Evolutionary conservation across 495 filamentous ascomycete genomes (phyloP).

Genomic region (Umbilicaria muhlenbergii): DNA sequence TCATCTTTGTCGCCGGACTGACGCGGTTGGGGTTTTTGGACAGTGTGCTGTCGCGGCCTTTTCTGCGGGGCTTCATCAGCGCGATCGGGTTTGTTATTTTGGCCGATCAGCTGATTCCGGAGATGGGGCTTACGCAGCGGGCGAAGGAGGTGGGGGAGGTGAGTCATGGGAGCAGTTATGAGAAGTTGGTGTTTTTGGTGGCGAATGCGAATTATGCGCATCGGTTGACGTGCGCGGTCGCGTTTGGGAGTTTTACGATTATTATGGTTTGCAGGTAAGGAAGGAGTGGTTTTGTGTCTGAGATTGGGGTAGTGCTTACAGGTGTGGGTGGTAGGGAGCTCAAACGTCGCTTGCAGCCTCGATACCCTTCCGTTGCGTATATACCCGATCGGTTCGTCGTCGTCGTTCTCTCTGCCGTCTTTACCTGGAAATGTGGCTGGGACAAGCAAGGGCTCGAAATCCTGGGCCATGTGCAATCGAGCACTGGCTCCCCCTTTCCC

Average conservation of each 20-base stretch:
- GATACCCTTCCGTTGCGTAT: conserved; percentile 70
- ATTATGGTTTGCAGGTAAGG: conserved; percentile 73
- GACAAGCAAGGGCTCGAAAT: conserved; percentile 66
- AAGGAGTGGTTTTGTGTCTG: conserved; percentile 7
- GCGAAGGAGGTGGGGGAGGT: conserved; percentile 27
- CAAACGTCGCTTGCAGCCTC: conserved; percentile 69
- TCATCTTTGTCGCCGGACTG: conserved; percentile 72
- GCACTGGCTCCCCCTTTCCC: conserved; percentile 44
- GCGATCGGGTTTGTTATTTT: conserved; percentile 93
- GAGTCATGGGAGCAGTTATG: conserved; percentile 66
- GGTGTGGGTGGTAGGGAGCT: conserved; percentile 37
- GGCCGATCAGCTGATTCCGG: conserved; percentile 85
- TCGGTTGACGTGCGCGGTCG: conserved; percentile 55
- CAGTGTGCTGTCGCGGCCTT: conserved; percentile 82
- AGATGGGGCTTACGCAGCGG: conserved; percentile 58
- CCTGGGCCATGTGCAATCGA: conserved; percentile 63
- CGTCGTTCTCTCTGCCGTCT: conserved; percentile 69
- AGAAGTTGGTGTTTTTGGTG: conserved; percentile 70
- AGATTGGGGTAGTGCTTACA: conserved; percentile 7
- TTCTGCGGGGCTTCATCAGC: conserved; percentile 88
- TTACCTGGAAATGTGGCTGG: conserved; percentile 70
- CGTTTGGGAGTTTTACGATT: conserved; percentile 63
- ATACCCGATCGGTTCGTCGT: conserved; percentile 86
- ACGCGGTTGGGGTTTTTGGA: conserved; percentile 87
- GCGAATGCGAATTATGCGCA: conserved; percentile 50